Evolutionary conservation across 108 stramenopile species (phyloP), one percentile per base, ranked within the genome.

Genomic region (Cyclostephanos tholiformis): DNA sequence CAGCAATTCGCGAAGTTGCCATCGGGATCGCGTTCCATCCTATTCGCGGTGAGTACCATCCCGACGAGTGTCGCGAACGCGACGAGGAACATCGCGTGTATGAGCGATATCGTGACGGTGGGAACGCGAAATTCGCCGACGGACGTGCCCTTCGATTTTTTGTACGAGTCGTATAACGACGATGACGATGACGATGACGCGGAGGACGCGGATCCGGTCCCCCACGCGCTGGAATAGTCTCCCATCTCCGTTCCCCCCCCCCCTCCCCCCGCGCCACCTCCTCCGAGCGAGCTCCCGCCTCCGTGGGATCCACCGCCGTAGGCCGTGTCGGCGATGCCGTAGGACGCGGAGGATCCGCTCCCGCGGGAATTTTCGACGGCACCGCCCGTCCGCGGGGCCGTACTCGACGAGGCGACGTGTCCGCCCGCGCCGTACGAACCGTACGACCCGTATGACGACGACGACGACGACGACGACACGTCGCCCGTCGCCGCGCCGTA

Each of bases 1-100:
- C 82, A 83, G 69, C 73, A 83, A 25, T 83, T 79, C 48, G 78
- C 78, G 75, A 70, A 83, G 16, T 67, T 71, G 17, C 78, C 73
- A 30, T 83, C 82, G 0, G 78, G 78, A 27, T 44, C 9, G 39
- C 62, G 27, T 25, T 80, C 69, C 68, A 80, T 65, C 44, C 64
- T 62, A 64, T 80, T 68, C 65, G 82, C 82, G 1, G 82, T 83
- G 4, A 69, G 29, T 13, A 83, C 57, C 82, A 83, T 83, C 32
- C 78, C 78, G 16, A 30, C 44, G 4, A 72, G 26, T 7, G 71
- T 19, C n/a, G 64, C 49, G 2, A 73, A 26, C 1, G 69, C 20
- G 14, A 79, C n/a, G 16, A 79, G 43, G 20, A 73, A 63, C 20
- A 79, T 69, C 41, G 63, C 72, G 17, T 67, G 67, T 9, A 79